A percentile compares a stretch with the other conserved stretches of the same genome.
Conservation (phyloP, 2,329 filamentous ascomycete genomes). For the Periglandula ipomoeae region DNA sequence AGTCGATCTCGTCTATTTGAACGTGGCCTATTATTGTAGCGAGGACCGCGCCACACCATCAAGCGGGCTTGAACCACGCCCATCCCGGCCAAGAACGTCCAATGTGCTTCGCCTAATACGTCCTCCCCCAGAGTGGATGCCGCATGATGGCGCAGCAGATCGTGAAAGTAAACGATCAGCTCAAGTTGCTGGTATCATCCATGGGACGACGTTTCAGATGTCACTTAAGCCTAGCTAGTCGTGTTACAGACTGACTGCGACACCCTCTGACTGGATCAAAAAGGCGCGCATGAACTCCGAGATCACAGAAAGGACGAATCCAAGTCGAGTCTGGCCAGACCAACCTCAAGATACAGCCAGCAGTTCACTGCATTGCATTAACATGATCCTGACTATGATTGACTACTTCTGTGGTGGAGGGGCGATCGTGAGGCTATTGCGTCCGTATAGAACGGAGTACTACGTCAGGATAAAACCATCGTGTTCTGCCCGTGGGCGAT, state of each 20-base stretch:
- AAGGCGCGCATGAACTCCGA: background rate
- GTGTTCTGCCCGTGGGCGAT: background rate
- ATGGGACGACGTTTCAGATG: slow-evolving; percentile 4
- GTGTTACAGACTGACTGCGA: slow-evolving; percentile 2
- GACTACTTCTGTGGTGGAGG: background rate
- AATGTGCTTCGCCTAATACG: background rate
- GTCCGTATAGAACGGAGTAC: background rate
- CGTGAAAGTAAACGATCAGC: background rate
- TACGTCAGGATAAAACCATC: slow-evolving; percentile 2
- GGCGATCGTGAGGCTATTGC: background rate
- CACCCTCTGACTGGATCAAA: background rate
- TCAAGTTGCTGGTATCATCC: background rate
- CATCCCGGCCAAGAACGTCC: too few species aligned
- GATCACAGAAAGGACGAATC: background rate
- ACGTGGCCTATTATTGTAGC: background rate
- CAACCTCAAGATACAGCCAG: background rate
- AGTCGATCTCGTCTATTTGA: too few species aligned
- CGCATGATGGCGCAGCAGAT: background rate
- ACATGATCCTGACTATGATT: background rate
- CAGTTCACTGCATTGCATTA: background rate
- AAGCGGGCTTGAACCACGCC: too few species aligned
- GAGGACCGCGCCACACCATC: background rate
- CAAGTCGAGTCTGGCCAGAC: background rate
- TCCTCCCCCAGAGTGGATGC: background rate
- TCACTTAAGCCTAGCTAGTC: background rate